A percentile compares a stretch with the other conserved stretches of the same genome.
Conservation (phyloP, 1,284 basidiomycete genomes). For the Gomphus bonarii region DNA sequence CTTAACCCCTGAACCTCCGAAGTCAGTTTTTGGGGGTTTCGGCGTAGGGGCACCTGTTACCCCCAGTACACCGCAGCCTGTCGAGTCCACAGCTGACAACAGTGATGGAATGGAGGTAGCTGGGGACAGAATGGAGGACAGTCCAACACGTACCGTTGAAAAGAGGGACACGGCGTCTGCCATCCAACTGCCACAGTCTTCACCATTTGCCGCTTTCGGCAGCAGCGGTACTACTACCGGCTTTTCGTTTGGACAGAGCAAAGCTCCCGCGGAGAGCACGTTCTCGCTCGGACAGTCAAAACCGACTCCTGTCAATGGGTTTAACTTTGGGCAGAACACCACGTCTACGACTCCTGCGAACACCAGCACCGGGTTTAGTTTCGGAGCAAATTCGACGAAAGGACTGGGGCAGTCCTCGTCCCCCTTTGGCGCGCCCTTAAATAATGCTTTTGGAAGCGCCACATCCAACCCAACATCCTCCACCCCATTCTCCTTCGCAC, state of each 20-base stretch:
- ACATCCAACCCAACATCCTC: not conserved
- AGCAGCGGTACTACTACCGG: constrained; percentile 14
- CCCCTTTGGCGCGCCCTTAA: not conserved
- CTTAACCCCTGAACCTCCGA: constrained; percentile 11
- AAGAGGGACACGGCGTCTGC: constrained; percentile 4
- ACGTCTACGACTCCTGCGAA: not conserved
- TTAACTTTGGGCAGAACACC: not conserved
- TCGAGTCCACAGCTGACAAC: constrained; percentile 24
- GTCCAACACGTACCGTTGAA: constrained; percentile 42
- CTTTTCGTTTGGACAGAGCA: constrained; percentile 29
- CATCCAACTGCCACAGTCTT: not conserved
- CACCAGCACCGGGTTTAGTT: not conserved
- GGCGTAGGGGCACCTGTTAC: constrained; percentile 18
- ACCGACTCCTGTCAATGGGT: not conserved
- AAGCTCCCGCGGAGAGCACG: constrained; percentile 13
- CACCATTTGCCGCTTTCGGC: not conserved
- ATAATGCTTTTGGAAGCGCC: not conserved
- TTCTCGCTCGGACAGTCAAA: constrained; percentile 4
- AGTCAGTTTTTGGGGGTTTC: constrained; percentile 18
- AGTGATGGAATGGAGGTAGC: constrained; percentile 47
- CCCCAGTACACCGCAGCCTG: constrained; percentile 12
- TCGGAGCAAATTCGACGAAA: not conserved
- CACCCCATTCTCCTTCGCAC: not conserved
- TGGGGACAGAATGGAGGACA: constrained; percentile 64
- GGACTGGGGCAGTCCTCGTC: not conserved